phyloP scores from a whole-genome alignment of 176 grass and related monocot genomes.

The Oryza brachyantha region DNA sequence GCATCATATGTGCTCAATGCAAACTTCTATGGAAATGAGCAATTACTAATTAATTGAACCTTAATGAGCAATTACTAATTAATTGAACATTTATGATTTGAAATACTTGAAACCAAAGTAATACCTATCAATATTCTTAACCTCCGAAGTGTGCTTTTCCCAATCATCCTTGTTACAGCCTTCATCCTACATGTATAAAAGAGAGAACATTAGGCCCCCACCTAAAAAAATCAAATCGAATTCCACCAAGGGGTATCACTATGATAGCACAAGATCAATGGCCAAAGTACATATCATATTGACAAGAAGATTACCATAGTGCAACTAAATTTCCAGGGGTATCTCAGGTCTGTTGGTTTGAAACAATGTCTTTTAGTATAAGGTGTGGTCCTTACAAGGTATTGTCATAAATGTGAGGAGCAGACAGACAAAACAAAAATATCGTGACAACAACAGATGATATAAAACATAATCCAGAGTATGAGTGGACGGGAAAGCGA shows the following conservation, averaged over 20 bases:
- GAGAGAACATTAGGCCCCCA: slow-evolving; percentile 10
- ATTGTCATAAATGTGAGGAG: slow-evolving; percentile 24
- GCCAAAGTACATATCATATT: background rate
- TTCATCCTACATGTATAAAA: slow-evolving; percentile 27
- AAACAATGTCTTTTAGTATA: background rate
- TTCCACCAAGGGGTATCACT: background rate
- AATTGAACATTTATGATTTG: background rate
- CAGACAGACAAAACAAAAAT: slow-evolving; percentile 21
- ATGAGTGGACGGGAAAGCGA: slow-evolving; percentile 18
- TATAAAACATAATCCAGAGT: slow-evolving; percentile 26
- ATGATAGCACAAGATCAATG: slow-evolving; percentile 13
- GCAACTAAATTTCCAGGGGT: background rate
- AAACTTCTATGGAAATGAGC: background rate
- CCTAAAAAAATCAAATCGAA: background rate
- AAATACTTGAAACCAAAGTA: slow-evolving; percentile 33
- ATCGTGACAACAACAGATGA: slow-evolving; percentile 18
- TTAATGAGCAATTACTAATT: background rate
- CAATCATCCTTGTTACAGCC: background rate
- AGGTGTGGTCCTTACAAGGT: slow-evolving; percentile 28
- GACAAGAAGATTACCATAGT: background rate
- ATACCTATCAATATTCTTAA: slow-evolving; percentile 43
- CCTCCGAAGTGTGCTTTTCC: slow-evolving; percentile 16
- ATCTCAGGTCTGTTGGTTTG: background rate
- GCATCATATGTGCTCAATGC: background rate
- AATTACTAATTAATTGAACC: background rate